Evolutionary conservation across 768 basidiomycete genomes (phyloP), one percentile per base, ranked within the genome.

Genomic region (Kwoniella sp.): DNA sequence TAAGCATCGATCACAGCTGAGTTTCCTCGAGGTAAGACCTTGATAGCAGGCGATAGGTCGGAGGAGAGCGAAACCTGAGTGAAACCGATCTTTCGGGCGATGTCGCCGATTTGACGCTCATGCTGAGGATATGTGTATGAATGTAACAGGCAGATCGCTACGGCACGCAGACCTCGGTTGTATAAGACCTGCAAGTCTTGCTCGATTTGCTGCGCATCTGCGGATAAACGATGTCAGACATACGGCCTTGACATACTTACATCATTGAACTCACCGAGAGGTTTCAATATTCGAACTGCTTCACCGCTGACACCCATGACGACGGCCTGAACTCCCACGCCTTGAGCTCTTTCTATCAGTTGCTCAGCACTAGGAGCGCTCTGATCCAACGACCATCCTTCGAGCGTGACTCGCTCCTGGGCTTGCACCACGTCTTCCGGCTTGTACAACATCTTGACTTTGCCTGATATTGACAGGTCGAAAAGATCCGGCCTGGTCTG

Each of bases 1-100:
- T 79, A 79, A 0, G 77, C 72, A 55, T 79, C 77, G 23, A 71
- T 72, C 23, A 65, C 64, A 28, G 65, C 55, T 5, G 75, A 74
- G 58, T 74, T 78, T 15, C 64, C 77, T 45, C 77, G 53, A 12
- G 75, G 63, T 7, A 78, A 64, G 5, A 75, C 55, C 57, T 74
- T 74, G 66, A 76, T 76, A 37, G 67, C 29, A 0, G 61, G 66
- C 20, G 65, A 61, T 28, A 70, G 51, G 25, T 53, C 45, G 41
- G 59, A 38, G 30, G 56, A 65, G 55, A 63, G 45, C 20, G 92
- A 93, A 70, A 97, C 86, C 4, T 85, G 84, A 79, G 60, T 69
- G 58, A 97, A 98, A 28, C 94, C 94, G 4, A 94, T 80, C 48
- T 86, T 84, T 28, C 86, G 84, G 4, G 94, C 95, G 17, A 96